Evolutionary conservation across 768 basidiomycete genomes (phyloP), one percentile per base, ranked within the genome.

Genomic region (Sistotremastrum suecicum): DNA sequence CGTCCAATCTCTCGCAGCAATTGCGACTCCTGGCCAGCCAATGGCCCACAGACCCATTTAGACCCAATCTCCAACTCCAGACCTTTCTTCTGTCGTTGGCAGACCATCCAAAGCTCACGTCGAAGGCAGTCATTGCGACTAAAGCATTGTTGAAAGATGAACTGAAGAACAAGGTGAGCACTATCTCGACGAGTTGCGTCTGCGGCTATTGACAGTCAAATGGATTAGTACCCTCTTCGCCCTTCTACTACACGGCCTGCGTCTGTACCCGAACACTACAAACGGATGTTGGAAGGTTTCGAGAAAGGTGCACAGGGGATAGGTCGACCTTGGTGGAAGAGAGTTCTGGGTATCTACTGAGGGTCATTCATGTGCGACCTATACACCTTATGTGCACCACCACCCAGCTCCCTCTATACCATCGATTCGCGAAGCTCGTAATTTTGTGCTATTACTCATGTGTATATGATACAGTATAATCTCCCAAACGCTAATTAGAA

Each of bases 301-400:
- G 76, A 84, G 48, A 83, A 80, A 62, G 83, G 80, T 53, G 72
- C 76, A 7, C 66, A 77, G 54, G 85, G 85, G n/a, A 80, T 85
- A 39, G 72, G 72, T 34, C 66, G 85, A 45, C 83, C 85, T 2
- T 78, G 80, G 80, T 88, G 85, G 85, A 85, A 88, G 59, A 63
- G 81, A 38, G 83, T 88, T 60, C 79, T 88, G 52, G 74, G 75
- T 36, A 68, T 85, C 48, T 85, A 20, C 20, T 20, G 20, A 20
- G 20, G 83, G 83, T 79, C 70, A 63, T 47, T 42, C 29, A 29
- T 33, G 12, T 11, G 45, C 30, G 10, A 4, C 9, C 30, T 44
- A 29, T 20, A 5, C 44, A 7, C 44, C 28, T 35, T 31, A n/a
- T 34, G n/a, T 9, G 30, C 39, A 42, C 39, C 48, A 20, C 45